Conservation (phyloP, 2,329 filamentous ascomycete species). For the Aphanocladium album region DNA sequence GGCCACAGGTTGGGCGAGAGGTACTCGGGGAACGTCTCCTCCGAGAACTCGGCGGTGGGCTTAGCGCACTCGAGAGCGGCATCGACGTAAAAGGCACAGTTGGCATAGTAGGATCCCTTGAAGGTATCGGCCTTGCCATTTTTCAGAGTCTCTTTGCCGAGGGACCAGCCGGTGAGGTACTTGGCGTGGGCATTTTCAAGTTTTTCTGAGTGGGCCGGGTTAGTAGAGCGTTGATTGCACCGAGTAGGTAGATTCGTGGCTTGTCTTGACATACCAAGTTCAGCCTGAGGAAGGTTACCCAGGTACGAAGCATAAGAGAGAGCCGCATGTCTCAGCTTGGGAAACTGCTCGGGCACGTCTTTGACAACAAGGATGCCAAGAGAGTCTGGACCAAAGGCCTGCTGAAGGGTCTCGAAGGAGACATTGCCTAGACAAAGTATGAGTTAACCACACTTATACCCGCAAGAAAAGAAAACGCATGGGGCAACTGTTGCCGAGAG, state of each 20-base stretch:
- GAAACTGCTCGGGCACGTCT: conserved; percentile 70
- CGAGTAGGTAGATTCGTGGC: no score
- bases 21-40: conserved; percentile 75
- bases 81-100: conserved; percentile 73
- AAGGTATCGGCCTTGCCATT: conserved; percentile 73
- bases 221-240: neutral
- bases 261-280: conserved; percentile 54
- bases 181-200: conserved; percentile 57
- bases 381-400: conserved; percentile 85
- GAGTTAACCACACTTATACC: neutral
- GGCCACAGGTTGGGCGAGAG: conserved; percentile 91
- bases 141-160: conserved; percentile 75
- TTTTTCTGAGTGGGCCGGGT: conserved; percentile 34
- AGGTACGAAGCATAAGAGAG: conserved; percentile 87
- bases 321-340: conserved; percentile 63
- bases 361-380: conserved; percentile 92
- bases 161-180: conserved; percentile 71
- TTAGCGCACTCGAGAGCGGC: conserved; percentile 55
- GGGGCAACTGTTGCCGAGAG: neutral
- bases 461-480: neutral
- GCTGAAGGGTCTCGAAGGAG: conserved; percentile 61
- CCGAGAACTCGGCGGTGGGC: conserved; percentile 53
- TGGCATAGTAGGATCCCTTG: conserved; percentile 81
- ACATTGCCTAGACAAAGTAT: conserved; percentile 44
- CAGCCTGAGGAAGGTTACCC: conserved; percentile 66